Evolutionary conservation across 2,329 filamentous ascomycete species (phyloP), one percentile per base, ranked within the genome.

Genomic region (Podosphaera leucotricha): DNA sequence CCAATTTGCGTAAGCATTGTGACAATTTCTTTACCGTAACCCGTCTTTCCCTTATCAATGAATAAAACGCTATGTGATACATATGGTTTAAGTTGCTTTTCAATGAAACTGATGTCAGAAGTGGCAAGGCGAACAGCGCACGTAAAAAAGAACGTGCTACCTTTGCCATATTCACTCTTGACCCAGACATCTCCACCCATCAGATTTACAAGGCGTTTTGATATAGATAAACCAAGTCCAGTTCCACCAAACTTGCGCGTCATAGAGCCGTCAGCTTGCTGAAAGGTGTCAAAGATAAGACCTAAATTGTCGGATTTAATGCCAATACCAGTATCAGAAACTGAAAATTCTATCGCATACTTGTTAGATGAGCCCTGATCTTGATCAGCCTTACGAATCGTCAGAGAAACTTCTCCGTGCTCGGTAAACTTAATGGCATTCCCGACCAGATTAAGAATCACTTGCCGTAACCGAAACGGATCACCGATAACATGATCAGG

Each of bases 401-500:
- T 85, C 44, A 95, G 74, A 60, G 86, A 92, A 54, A 98, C 90
- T 60, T 93, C 85, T 48, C 90, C 90, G 55, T 92, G 80, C 61
- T 95, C 87, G 2, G 90, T 95, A 61, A 98, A 98, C 59, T 98
- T 98, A 68, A 98, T 94, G 45, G 90, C 87, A 56, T 98, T 98
- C 57, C 90, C 90, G 44, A 95, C 87, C 46, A 98, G 67, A 62
- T 98, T 98, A 46, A 95, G 71, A 49, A 95, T 94, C 54, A 98
- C 92, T 62, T 98, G 90, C 49, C 87, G 77, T 46, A 95, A 66
- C 61, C 90, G 80, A 78, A 94, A 95, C 1, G 86, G 92, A 60
- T 98, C 90, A 48, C 90, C 90, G 49, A 94, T 78, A 36, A 95
- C 85, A 59, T 92, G 86, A 60, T 95, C 87, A 3, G 87, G 87